Evolutionary conservation across 2,329 filamentous ascomycete genomes (phyloP).

Genomic region (Aureobasidium melanogenum): DNA sequence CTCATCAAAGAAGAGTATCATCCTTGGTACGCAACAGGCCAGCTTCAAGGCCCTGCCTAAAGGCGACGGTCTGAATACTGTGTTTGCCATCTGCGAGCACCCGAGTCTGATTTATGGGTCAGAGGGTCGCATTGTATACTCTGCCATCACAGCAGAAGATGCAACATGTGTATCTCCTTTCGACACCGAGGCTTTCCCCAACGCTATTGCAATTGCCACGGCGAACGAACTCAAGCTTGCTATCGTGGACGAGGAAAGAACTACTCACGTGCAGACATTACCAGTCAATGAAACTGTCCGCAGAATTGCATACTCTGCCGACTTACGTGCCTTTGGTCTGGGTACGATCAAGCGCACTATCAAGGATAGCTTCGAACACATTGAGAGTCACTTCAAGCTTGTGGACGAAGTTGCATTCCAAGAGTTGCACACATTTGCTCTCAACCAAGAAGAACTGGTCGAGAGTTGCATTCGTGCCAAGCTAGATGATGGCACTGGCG

Average conservation of each 20-base stretch:
- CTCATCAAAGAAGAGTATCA: conserved; percentile 67
- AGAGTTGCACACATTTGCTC: conserved; percentile 59
- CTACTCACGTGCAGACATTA: conserved; percentile 79
- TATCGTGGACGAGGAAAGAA: conserved; percentile 70
- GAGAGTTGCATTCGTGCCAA: conserved; percentile 76
- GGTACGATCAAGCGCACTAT: conserved; percentile 75
- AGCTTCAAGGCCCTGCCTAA: conserved; percentile 70
- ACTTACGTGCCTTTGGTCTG: conserved; percentile 72
- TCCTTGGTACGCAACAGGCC: conserved; percentile 78
- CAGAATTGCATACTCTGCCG: conserved; percentile 74
- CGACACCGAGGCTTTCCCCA: conserved; percentile 70
- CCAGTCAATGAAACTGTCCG: conserved; percentile 74
- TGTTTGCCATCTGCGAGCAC: conserved; percentile 91
- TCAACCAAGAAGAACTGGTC: conserved; percentile 65
- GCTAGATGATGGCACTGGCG: conserved; percentile 49
- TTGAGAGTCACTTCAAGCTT: conserved; percentile 74
- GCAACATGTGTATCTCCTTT: conserved; percentile 76
- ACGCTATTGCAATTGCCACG: conserved; percentile 73
- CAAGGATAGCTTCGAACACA: conserved; percentile 59
- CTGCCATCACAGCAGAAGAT: conserved; percentile 83
- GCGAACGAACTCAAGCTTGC: conserved; percentile 68
- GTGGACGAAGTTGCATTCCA: conserved; percentile 87
- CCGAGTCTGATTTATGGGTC: conserved; percentile 86
- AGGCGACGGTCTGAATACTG: conserved; percentile 56
- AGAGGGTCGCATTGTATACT: conserved; percentile 83